Evolutionary conservation across 805 yeast genomes (phyloP).

Genomic region (Yamadazyma phyllophila): DNA sequence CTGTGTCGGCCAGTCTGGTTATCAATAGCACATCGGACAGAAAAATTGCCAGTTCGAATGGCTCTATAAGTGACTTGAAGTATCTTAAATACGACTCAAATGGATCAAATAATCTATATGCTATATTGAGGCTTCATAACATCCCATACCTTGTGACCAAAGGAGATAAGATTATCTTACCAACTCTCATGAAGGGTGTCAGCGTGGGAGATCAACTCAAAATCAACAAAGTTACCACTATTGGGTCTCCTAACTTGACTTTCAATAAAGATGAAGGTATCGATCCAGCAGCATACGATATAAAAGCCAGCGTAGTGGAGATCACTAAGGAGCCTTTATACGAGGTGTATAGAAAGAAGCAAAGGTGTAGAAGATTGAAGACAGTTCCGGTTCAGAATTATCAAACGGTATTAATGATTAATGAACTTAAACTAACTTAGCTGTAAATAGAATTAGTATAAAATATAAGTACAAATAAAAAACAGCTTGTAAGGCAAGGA

Average conservation of each 20-base stretch:
- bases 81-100: constrained; percentile 60
- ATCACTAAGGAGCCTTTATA: constrained; percentile 79
- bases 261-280: constrained; percentile 27
- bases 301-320: constrained; percentile 81
- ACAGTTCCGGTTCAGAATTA: constrained; percentile 71
- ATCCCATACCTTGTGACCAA: constrained; percentile 85
- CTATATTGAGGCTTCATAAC: constrained; percentile 76
- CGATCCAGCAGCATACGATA: constrained; percentile 40
- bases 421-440: constrained; percentile 57
- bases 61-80: constrained; percentile 1
- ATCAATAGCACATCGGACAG: too few species aligned
- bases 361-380: constrained; percentile 77
- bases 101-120: constrained; percentile 59
- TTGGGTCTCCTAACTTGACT: constrained; percentile 82
- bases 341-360: constrained; percentile 53
- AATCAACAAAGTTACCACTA: constrained; percentile 70
- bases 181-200: constrained; percentile 73
- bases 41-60: not conserved
- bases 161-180: constrained; percentile 82
- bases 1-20: too few species aligned
- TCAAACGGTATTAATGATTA: constrained; percentile 73
- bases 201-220: constrained; percentile 79
- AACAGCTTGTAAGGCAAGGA: too few species aligned
- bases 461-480: not conserved
- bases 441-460: constrained; percentile 8